Evolutionary conservation across 139 green algal species (phyloP), one percentile per base, ranked within the genome.

Genomic region (Deuterostichococcus epilithicus): DNA sequence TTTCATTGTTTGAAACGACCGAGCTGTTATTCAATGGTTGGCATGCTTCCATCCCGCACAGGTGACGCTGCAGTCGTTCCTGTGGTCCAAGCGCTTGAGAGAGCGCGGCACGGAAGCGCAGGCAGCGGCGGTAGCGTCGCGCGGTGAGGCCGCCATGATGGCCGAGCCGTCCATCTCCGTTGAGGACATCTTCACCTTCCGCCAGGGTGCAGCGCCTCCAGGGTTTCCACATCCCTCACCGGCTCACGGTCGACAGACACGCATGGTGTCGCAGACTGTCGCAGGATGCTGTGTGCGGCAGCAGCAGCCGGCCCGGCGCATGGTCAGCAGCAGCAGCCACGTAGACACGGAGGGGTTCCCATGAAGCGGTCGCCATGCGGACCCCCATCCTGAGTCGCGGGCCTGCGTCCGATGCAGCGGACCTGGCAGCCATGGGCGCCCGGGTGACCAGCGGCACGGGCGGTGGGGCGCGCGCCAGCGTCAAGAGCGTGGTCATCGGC

Each of bases 401-500:
- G n/a, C n/a, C n/a, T n/a, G n/a, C n/a, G n/a, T 6, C n/a, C n/a
- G 35, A 1, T 72, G 44, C 75, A 76, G 80, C 74, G 4, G 85
- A 90, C 42, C 68, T 90, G 39, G 67, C 85, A 34, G 58, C 79
- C 13, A 68, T 90, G 1, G 45, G 74, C 18, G 78, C 76, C 45
- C 75, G 66, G 36, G 83, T 75, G 4, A 90, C 76, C 52, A 87
- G 78, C 45, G 70, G 78, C 1, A 84, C 75, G 45, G 76, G 70
- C 8, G 80, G 76, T 44, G 52, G 68, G 4, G 74, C 76, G 70
- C 44, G 52, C 65, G 76, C 80, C 5, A 79, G 68, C n/a, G 86
- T 90, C 37, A 93, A 93, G 70, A 36, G 68, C 39, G 80, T 93
- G 66, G 68, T 87, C 30, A 93, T 93, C 58, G 86, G 88, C 3